Conservation (phyloP, 805 yeast genomes). For the Yarrowia divulgata region DNA sequence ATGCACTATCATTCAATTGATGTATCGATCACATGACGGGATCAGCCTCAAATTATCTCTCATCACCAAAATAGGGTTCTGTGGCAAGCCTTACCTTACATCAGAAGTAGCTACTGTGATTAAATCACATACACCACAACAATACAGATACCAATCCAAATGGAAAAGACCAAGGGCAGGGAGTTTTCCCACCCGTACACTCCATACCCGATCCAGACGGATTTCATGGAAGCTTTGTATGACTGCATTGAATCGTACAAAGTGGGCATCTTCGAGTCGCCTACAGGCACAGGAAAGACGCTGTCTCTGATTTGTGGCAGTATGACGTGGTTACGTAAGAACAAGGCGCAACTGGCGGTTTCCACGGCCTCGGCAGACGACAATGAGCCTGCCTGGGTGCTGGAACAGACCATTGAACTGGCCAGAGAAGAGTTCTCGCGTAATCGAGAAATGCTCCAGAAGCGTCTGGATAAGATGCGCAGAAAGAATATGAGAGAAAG, state of each 20-base stretch:
- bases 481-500: conserved; percentile 41
- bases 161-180: neutral
- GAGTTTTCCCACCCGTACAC: conserved; percentile 67
- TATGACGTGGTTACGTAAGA: conserved; percentile 78
- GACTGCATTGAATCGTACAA: conserved; percentile 63
- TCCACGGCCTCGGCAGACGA: conserved; percentile 51
- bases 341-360: conserved; percentile 49
- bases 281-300: conserved; percentile 92
- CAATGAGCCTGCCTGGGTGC: conserved; percentile 77
- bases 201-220: conserved; percentile 80
- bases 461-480: conserved; percentile 42
- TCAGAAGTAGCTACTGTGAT: neutral
- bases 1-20: neutral
- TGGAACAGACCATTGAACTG: conserved; percentile 51
- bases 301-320: conserved; percentile 84
- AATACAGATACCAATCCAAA: neutral
- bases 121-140: neutral
- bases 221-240: conserved; percentile 79
- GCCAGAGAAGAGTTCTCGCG: conserved; percentile 42
- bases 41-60: neutral
- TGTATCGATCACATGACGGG: neutral
- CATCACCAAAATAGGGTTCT: neutral
- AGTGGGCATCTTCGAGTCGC: conserved; percentile 86
- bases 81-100: neutral
- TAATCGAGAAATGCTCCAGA: conserved; percentile 45